These are phyloP conservation scores for Penicillium brasilianum DNA, from an alignment of 2,329 filamentous ascomycete species.

Conservation along the genomic window DNA sequence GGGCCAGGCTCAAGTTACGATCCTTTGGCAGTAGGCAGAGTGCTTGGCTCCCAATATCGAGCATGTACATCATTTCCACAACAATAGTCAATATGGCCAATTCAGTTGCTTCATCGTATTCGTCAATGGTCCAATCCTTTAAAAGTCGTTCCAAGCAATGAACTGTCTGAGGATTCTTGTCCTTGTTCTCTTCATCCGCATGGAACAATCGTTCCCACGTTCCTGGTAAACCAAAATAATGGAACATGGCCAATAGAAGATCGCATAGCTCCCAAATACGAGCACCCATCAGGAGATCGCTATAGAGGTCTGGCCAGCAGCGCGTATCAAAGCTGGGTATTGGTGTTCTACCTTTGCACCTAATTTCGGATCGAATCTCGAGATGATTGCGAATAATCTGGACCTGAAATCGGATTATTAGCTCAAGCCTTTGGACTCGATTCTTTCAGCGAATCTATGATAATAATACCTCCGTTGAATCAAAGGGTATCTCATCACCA, in stretches of 20 bases:
- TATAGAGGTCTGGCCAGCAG: slow-evolving; percentile 1
- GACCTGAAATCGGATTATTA: not conserved
- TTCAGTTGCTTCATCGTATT: slow-evolving; percentile 10
- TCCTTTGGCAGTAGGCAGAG: not conserved
- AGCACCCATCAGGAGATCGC: slow-evolving; percentile 1
- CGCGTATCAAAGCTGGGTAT: not conserved
- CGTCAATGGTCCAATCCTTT: slow-evolving; percentile 2
- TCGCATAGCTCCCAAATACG: slow-evolving; percentile 14
- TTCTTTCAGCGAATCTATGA: not conserved
- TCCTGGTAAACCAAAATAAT: not conserved
- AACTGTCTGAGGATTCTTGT: not conserved
- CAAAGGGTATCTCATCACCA: not conserved
- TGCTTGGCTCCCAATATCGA: not conserved
- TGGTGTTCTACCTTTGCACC: not conserved
- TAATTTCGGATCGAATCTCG: not conserved
- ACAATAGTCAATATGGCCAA: slow-evolving; percentile 1
- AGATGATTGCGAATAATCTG: slow-evolving; percentile 6
- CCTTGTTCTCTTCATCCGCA: not conserved
- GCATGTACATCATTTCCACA: not conserved
- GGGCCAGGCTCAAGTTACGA: not conserved
- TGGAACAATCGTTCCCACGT: not conserved
- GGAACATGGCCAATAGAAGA: slow-evolving; percentile 4
- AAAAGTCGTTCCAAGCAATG: not conserved
- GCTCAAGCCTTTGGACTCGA: not conserved
- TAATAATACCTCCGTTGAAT: slow-evolving; percentile 1